These are phyloP conservation scores for Spizellomyces sp. DNA, from an alignment of 192 early-diverging fungal species.

Conservation along the genomic window DNA sequence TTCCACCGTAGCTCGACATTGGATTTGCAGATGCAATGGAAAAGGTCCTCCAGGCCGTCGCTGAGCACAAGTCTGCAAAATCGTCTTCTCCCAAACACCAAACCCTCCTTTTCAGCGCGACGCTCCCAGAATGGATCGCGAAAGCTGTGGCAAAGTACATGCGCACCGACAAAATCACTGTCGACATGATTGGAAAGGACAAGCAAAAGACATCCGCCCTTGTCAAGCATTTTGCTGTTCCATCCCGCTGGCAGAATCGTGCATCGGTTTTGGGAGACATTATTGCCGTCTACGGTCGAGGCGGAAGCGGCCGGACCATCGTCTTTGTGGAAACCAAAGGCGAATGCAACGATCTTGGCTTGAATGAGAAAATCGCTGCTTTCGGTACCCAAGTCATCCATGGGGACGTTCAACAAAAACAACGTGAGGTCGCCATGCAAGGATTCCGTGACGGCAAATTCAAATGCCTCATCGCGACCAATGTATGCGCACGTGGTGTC, in stretches of 20 bases:
- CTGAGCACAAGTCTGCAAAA: slow-evolving; percentile 70
- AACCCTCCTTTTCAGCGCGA: slow-evolving; percentile 85
- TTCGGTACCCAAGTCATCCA: slow-evolving; percentile 80
- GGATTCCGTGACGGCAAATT: slow-evolving; percentile 86
- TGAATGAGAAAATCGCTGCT: slow-evolving; percentile 74
- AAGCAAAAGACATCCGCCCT: slow-evolving; percentile 89
- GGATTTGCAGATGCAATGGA: slow-evolving; percentile 86
- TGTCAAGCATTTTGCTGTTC: slow-evolving; percentile 83
- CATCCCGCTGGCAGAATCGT: slow-evolving; percentile 86
- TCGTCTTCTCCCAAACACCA: slow-evolving; percentile 43
- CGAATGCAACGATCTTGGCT: slow-evolving; percentile 79
- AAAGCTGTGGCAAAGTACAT: slow-evolving; percentile 59
- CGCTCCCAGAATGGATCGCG: slow-evolving; percentile 79
- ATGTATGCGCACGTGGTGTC: slow-evolving; percentile 93
- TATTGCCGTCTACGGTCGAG: slow-evolving; percentile 82
- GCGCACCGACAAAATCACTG: slow-evolving; percentile 57
- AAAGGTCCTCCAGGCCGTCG: slow-evolving; percentile 70
- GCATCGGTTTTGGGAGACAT: slow-evolving; percentile 93
- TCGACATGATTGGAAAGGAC: slow-evolving; percentile 83
- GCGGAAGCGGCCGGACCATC: slow-evolving; percentile 75
- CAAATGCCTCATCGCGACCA: slow-evolving; percentile 86
- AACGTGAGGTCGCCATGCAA: slow-evolving; percentile 78
- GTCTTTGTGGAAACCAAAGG: slow-evolving; percentile 96
- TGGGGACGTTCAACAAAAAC: slow-evolving; percentile 81
- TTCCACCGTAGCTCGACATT: slow-evolving; percentile 53